Base-by-base conservation (phyloP, 2,329 filamentous ascomycete species). In the Fusarium miscanthi region DNA sequence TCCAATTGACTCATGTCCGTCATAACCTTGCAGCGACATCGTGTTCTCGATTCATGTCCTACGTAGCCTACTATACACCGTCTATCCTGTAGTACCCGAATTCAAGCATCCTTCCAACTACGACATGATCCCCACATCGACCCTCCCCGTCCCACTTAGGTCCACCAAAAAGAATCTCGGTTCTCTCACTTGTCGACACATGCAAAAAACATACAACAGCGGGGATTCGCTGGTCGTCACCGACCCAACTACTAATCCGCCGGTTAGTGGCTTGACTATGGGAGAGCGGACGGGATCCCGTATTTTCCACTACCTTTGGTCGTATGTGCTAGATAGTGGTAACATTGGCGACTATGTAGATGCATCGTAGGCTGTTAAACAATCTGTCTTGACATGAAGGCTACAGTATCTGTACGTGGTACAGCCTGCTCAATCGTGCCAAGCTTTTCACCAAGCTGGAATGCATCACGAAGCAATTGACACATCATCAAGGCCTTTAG, bases 191-290 rank as follows among this genome's bases (percentile, higher is more conserved):
- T 27, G 1, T n/a, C 8, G 0, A 19, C 8, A 35, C 3, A 0
- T 10, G 27, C 19, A 35, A 63, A 64, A 57, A 30, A 30, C 27
- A 30, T 30, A 30, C 27, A 30, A 30, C 27, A 30, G 27, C 6
- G 27, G 27, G 62, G 40, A 64, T 64, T 64, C 62, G 61, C 61
- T 64, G 46, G 62, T 63, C 46, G 46, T 64, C 59, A 64, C 59
- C 62, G 59, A 64, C 59, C 62, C 46, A 64, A 63, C 59, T 64
- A 63, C 59, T 64, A 63, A 64, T 63, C 59, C 46, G 61, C 45
- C 62, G 45, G 38, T 63, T 64, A 62, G 58, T 37, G 41, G 62
- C 62, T 63, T 63, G 23, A 46, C 59, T 63, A 64, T 64, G 46
- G 62, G 59, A 64, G 46, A 64, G 62, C 59, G 33, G 40, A 64